phyloP scores from a whole-genome alignment of 2,329 filamentous ascomycete species.

The Niveomyces coronatus region DNA sequence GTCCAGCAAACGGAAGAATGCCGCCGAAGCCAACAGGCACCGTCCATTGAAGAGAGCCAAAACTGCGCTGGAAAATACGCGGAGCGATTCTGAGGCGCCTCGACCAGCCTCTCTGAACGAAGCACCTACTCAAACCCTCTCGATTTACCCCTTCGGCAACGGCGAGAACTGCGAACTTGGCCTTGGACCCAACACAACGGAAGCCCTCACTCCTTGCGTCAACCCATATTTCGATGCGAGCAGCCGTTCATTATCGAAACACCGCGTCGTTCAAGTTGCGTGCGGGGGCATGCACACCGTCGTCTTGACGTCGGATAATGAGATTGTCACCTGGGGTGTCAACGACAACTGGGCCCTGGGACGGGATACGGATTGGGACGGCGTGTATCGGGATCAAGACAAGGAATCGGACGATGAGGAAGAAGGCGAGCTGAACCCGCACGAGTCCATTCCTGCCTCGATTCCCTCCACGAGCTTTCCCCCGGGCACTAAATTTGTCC shows the following conservation, averaged over 20 bases:
- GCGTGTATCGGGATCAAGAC: slow-evolving; percentile 41
- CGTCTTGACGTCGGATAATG: slow-evolving; percentile 63
- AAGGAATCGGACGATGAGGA: slow-evolving; percentile 24
- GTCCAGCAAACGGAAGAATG: no score
- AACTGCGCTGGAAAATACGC: no score
- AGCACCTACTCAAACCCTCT: no score
- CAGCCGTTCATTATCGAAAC: neutral
- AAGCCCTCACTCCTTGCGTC: neutral
- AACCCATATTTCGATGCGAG: slow-evolving; percentile 15
- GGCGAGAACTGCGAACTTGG: slow-evolving; percentile 4
- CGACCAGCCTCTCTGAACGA: no score
- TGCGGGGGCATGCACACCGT: slow-evolving; percentile 68
- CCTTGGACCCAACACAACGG: neutral
- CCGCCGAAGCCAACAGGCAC: no score
- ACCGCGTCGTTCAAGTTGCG: slow-evolving; percentile 51
- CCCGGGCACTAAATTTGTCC: slow-evolving; percentile 39
- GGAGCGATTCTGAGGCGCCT: no score
- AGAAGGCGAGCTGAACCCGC: slow-evolving; percentile 50
- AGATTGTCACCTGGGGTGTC: slow-evolving; percentile 71
- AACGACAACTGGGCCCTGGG: slow-evolving; percentile 71
- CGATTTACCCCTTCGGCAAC: neutral
- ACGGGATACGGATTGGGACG: slow-evolving; percentile 53
- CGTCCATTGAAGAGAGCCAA: no score
- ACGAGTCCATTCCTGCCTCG: slow-evolving; percentile 51
- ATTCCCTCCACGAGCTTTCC: slow-evolving; percentile 46